These are phyloP conservation scores for Mycosphaerelloides madeirae DNA, from an alignment of 2,329 filamentous ascomycete genomes.

Conservation along the genomic window DNA sequence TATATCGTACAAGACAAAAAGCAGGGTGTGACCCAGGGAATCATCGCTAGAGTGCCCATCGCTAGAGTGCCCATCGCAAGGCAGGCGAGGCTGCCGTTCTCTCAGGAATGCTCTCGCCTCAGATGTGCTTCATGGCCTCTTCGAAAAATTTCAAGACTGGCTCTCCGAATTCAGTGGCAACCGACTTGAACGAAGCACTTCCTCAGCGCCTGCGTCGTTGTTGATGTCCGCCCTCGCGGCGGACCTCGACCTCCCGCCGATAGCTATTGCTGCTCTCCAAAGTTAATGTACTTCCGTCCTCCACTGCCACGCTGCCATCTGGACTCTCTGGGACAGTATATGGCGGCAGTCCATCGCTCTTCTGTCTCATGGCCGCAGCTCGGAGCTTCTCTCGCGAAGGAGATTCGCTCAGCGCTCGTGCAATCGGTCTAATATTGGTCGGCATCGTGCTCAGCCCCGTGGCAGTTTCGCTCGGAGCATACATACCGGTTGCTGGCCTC, in stretches of 20 bases:
- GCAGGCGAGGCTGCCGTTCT: too few relatives aligned
- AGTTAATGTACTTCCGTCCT: conserved; percentile 13
- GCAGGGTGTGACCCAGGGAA: too few relatives aligned
- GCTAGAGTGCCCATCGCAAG: too few relatives aligned
- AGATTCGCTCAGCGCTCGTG: conserved; percentile 26
- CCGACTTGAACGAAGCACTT: conserved; percentile 6
- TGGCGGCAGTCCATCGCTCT: conserved; percentile 9
- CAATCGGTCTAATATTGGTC: conserved; percentile 11
- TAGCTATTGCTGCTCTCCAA: conserved; percentile 4
- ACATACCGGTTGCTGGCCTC: conserved; percentile 1
- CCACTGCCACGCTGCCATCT: conserved; percentile 14
- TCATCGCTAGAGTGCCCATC: too few relatives aligned
- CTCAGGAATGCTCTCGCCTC: too few relatives aligned
- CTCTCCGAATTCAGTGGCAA: conserved; percentile 4
- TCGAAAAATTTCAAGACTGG: conserved; percentile 13
- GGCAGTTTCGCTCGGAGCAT: conserved; percentile 10
- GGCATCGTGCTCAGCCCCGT: conserved; percentile 7
- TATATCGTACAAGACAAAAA: too few relatives aligned
- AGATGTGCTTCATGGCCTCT: conserved; percentile 12
- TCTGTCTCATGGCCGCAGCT: conserved; percentile 1
- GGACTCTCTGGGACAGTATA: conserved; percentile 16
- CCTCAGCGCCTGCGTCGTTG: conserved; percentile 13
- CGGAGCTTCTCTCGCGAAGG: conserved; percentile 24
- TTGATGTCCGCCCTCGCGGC: neutral
- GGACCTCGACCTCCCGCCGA: conserved; percentile 1